Evolutionary conservation across 169 alveolate genomes (phyloP).

Genomic region (Plasmodium blacklocki): DNA sequence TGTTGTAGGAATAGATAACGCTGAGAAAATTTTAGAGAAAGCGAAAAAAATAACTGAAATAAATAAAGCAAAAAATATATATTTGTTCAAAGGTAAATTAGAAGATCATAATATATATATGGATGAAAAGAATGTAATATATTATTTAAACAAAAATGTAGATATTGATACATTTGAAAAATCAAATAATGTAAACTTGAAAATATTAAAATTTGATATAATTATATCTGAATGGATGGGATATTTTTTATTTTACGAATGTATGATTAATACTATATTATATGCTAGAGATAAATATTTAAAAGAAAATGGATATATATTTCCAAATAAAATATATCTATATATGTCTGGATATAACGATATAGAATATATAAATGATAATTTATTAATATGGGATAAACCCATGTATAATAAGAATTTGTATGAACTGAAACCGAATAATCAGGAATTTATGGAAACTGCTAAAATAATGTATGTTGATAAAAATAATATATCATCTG

Average conservation of each 20-base stretch:
- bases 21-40: constrained; percentile 91
- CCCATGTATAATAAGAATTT: constrained; percentile 79
- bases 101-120: constrained; percentile 88
- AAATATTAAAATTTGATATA: constrained; percentile 96
- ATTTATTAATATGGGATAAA: constrained; percentile 91
- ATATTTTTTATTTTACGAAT: constrained; percentile 94
- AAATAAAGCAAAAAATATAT: constrained; percentile 94
- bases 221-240: constrained; percentile 99
- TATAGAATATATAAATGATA: constrained; percentile 93
- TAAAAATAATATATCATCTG: constrained; percentile 71
- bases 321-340: constrained; percentile 92
- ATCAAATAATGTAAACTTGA: constrained; percentile 94
- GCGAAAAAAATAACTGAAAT: constrained; percentile 92
- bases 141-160: constrained; percentile 86
- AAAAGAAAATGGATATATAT: constrained; percentile 90
- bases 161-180: constrained; percentile 84
- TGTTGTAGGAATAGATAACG: constrained; percentile 94
- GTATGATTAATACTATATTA: constrained; percentile 96
- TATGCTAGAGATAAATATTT: constrained; percentile 95
- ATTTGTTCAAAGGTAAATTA: constrained; percentile 90
- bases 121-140: constrained; percentile 72
- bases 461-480: constrained; percentile 81
- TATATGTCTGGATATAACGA: constrained; percentile 94
- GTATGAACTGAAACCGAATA: constrained; percentile 77
- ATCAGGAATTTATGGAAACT: constrained; percentile 61